Base-by-base conservation (phyloP, 768 basidiomycete genomes). In the Holtermannia corniformis region DNA sequence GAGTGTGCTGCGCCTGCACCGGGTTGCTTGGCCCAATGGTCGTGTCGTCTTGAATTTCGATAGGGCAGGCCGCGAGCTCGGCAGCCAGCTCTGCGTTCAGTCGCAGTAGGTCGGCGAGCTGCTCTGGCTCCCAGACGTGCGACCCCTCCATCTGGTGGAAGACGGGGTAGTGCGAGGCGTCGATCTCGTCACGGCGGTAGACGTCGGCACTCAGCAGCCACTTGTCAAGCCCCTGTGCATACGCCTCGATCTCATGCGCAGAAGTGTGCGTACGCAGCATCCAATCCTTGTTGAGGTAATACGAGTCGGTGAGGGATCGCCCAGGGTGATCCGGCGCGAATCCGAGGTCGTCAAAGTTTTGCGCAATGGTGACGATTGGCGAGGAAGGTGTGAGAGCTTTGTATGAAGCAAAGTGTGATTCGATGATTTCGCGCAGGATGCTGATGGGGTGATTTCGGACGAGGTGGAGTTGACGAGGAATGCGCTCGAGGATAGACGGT, bases 101-200 rank as follows among this genome's bases (percentile, higher is more conserved):
- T 57, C 81, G 80, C 47, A 81, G 76, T 19, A 92, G 77, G 1
- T 52, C 43, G 51, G 82, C 78, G 50, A 84, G 78, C 27, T 78
- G 73, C 1, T 49, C 23, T 0, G 58, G 47, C 5, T 68, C 59
- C 69, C 90, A 88, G 51, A 96, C 82, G 26, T 82, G 76, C 12
- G 91, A 89, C 25, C 93, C 95, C 69, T 99, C 95, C 75, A 95
- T 88, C 74, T 99, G 95, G 73, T 99, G 95, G 68, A 99, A 99
- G 32, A 95, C 87, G 4, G 95, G 95, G 71, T 96, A 95, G 69
- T 99, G 95, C 7, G 86, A 87, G 12, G 81, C 79, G 75, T 99
- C 95, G 57, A 99, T 97, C 74, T 97, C 95, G 79, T 99, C 95
- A 63, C 95, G 82, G 47, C 95, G 76, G 73, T 97, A 99, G 49